phyloP scores from a whole-genome alignment of 2,329 filamentous ascomycete species.

The Penicillium decumbens region DNA sequence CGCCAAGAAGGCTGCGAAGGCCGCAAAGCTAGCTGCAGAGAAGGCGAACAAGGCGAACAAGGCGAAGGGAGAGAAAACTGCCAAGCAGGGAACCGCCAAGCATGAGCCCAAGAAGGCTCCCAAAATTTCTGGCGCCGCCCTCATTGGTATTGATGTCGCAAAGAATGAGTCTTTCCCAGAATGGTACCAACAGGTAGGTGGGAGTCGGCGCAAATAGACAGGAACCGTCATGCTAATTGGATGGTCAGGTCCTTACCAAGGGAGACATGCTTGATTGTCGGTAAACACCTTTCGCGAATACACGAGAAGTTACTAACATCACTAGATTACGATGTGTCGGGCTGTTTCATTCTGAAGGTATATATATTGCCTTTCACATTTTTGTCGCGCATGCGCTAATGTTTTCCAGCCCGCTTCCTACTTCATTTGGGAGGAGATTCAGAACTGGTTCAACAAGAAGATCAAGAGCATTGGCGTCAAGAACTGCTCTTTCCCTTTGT shows the following conservation, averaged over 20 bases:
- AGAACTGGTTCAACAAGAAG: slow-evolving; percentile 53
- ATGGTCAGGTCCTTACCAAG: slow-evolving; percentile 69
- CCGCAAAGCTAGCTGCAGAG: slow-evolving; percentile 41
- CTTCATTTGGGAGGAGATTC: slow-evolving; percentile 65
- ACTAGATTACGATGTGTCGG: slow-evolving; percentile 76
- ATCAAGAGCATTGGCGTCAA: slow-evolving; percentile 91
- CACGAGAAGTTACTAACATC: not conserved
- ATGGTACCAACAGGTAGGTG: slow-evolving; percentile 79
- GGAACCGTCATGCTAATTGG: not conserved
- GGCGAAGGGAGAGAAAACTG: slow-evolving; percentile 28
- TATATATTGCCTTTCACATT: not conserved
- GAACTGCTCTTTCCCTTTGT: slow-evolving; percentile 95
- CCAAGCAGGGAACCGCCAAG: slow-evolving; percentile 31
- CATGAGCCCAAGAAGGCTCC: slow-evolving; percentile 43
- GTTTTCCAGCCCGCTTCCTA: slow-evolving; percentile 55
- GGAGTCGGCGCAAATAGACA: not conserved
- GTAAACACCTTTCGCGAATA: not conserved
- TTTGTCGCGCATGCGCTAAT: slow-evolving; percentile 7
- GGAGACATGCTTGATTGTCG: slow-evolving; percentile 89
- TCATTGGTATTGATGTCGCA: slow-evolving; percentile 81
- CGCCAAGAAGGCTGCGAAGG: slow-evolving; percentile 49
- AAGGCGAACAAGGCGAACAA: slow-evolving; percentile 34
- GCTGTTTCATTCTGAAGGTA: slow-evolving; percentile 88
- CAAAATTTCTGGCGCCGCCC: slow-evolving; percentile 54
- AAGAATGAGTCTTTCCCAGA: slow-evolving; percentile 81